Percentiles rank a stretch among this genome's conserved stretches.
phyloP scores from a whole-genome alignment of 495 filamentous ascomycete genomes.

The Alectoria sarmentosa region DNA sequence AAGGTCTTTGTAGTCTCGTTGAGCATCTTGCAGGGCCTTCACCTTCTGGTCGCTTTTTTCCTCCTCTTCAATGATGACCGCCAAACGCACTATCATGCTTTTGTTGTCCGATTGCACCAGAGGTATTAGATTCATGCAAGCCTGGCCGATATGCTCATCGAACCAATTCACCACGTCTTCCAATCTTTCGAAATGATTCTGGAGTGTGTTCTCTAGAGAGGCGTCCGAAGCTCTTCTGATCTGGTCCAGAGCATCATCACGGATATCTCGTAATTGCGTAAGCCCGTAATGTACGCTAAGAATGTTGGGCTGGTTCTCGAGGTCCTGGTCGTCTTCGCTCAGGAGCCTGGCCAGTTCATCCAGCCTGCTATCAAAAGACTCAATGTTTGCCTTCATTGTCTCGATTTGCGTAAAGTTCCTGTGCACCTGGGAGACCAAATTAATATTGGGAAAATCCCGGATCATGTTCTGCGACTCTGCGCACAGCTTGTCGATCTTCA shows the following conservation, averaged over 20 bases:
- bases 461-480: conserved; percentile 95
- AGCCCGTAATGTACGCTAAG: conserved; percentile 84
- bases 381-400: conserved; percentile 82
- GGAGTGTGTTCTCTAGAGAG: conserved; percentile 68
- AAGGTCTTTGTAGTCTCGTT: conserved; percentile 91
- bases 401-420: conserved; percentile 88
- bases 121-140: conserved; percentile 84
- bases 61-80: conserved; percentile 87
- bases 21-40: conserved; percentile 82
- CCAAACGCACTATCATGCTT: conserved; percentile 82
- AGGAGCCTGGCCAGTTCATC: conserved; percentile 67
- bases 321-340: conserved; percentile 71
- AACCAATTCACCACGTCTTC: conserved; percentile 88
- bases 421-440: conserved; percentile 86
- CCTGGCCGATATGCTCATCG: conserved; percentile 84
- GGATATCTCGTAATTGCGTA: conserved; percentile 83
- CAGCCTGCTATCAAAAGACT: conserved; percentile 73
- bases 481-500: conserved; percentile 96
- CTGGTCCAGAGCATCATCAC: conserved; percentile 94
- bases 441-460: conserved; percentile 93
- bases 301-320: conserved; percentile 88
- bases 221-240: conserved; percentile 66
- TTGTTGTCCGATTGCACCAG: conserved; percentile 76
- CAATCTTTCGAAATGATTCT: conserved; percentile 81
- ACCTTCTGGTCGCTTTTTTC: conserved; percentile 92